phyloP scores from a whole-genome alignment of 208 protist genomes.

The Endotrypanum monterogeii region DNA sequence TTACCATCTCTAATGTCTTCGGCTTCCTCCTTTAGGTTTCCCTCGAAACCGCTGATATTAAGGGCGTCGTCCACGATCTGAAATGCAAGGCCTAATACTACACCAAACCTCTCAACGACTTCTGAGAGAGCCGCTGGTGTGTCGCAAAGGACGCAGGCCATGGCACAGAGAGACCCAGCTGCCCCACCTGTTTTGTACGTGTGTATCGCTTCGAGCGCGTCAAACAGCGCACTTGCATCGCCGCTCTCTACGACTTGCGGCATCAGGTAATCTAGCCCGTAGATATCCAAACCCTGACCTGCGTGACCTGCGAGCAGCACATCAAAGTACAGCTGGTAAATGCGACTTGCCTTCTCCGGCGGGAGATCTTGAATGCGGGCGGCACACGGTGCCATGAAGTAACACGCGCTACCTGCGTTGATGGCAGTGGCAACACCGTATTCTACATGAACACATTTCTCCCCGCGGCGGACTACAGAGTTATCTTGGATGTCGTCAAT shows the following conservation, averaged over 20 bases:
- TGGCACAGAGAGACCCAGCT: constrained; percentile 38
- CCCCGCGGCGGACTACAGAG: constrained; percentile 62
- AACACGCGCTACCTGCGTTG: constrained; percentile 70
- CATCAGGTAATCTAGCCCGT: constrained; percentile 58
- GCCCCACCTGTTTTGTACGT: constrained; percentile 60
- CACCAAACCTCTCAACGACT: constrained; percentile 48
- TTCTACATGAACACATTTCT: constrained; percentile 49
- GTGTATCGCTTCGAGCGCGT: constrained; percentile 53
- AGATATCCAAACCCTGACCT: constrained; percentile 74
- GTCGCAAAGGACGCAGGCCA: constrained; percentile 61
- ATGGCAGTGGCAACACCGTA: constrained; percentile 59
- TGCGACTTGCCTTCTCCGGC: constrained; percentile 29
- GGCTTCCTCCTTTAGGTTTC: constrained; percentile 35
- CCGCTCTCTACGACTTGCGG: constrained; percentile 46
- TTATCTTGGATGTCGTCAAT: constrained; percentile 83
- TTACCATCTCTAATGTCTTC: constrained; percentile 63
- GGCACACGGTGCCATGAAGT: constrained; percentile 62
- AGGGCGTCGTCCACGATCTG: constrained; percentile 75
- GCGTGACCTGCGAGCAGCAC: constrained; percentile 55
- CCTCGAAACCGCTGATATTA: constrained; percentile 46
- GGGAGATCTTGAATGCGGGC: constrained; percentile 45
- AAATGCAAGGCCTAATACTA: constrained; percentile 55
- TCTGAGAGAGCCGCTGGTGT: constrained; percentile 21
- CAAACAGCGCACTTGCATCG: constrained; percentile 31
- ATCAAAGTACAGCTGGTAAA: constrained; percentile 72